Evolutionary conservation across 257 asterid genomes (phyloP), one percentile per base, ranked within the genome.

Genomic region (Nicotiana undulata): DNA sequence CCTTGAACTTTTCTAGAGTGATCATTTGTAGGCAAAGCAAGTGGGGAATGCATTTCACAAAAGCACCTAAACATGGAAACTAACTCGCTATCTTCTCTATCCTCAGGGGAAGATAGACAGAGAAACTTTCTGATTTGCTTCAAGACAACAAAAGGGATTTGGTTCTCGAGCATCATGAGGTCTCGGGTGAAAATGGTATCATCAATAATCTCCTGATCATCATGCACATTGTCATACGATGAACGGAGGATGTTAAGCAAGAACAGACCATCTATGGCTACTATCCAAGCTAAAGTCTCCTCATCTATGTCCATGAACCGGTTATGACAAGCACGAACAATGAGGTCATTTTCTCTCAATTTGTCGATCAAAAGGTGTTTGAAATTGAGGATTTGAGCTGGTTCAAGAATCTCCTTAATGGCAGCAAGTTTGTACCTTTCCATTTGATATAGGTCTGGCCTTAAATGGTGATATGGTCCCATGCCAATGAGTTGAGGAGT

Each of bases 401-500:
- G 82, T 9, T 81, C 63, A 3, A 86, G 82, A 55, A 82, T 59
- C 18, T 61, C 44, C 63, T 78, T 80, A 34, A 83, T 79, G 9
- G 87, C 90, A 1, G 87, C 78, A 10, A 90, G 87, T 72, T 90
- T 90, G 76, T 80, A 58, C 74, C 89, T 83, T 80, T 88, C 90
- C 89, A 85, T 83, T 2, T 34, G 86, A 78, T 84, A 85, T 28
- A 88, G 75, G 9, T 87, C 91, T 22, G 88, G 91, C 11, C 90
- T 75, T 1, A 87, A 53, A 61, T 87, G 92, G 64, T 88, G 93
- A 75, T 87, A 90, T 0, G 92, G 92, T 17, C 93, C 92, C 18
- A 90, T 75, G 2, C 89, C 88, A 0, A 88, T 20, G 10, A 60
- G 60, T 44, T 82, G 90, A 53, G 92, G 93, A 11, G 82, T 13